Percentiles rank a stretch among this genome's conserved stretches.
These are phyloP conservation scores for Metschnikowia picachoensis DNA, from an alignment of 805 yeast species.

Conservation along the genomic window DNA sequence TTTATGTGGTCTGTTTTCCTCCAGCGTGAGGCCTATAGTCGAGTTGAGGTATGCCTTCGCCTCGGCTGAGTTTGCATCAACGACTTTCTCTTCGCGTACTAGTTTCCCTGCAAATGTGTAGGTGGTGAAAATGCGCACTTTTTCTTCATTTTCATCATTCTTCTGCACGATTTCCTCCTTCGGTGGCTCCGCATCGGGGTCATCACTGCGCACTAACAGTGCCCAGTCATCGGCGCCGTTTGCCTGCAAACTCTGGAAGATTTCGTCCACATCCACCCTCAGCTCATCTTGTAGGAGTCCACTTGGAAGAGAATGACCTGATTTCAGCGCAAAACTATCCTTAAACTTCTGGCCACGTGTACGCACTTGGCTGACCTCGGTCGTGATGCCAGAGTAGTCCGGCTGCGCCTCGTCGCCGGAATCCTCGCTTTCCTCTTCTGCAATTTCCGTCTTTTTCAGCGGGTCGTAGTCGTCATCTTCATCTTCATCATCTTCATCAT, in stretches of 20 bases:
- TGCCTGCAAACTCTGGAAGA: constrained; percentile 23
- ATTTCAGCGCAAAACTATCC: constrained; percentile 25
- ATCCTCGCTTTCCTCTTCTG: constrained; percentile 13
- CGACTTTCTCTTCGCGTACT: constrained; percentile 73
- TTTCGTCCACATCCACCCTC: constrained; percentile 30
- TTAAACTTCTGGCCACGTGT: constrained; percentile 61
- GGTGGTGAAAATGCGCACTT: constrained; percentile 67
- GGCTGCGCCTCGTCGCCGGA: constrained; percentile 21
- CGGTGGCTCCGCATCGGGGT: constrained; percentile 11
- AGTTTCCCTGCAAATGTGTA: constrained; percentile 89
- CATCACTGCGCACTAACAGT: constrained; percentile 7
- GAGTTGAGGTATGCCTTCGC: constrained; percentile 76
- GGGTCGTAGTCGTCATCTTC: constrained; percentile 59
- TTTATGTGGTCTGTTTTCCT: constrained; percentile 13
- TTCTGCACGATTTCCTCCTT: background rate
- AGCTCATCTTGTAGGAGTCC: constrained; percentile 18
- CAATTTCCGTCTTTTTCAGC: constrained; percentile 20
- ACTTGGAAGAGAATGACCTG: background rate
- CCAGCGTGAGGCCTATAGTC: constrained; percentile 30
- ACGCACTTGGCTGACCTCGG: constrained; percentile 52
- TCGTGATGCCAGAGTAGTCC: constrained; percentile 51
- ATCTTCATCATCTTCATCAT: constrained; percentile 49
- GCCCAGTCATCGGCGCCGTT: constrained; percentile 15
- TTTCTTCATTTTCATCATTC: constrained; percentile 15
- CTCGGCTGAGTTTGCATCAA: constrained; percentile 75